phyloP scores from a whole-genome alignment of 164 flowering plant genomes.

The Euptelea pleiosperma region DNA sequence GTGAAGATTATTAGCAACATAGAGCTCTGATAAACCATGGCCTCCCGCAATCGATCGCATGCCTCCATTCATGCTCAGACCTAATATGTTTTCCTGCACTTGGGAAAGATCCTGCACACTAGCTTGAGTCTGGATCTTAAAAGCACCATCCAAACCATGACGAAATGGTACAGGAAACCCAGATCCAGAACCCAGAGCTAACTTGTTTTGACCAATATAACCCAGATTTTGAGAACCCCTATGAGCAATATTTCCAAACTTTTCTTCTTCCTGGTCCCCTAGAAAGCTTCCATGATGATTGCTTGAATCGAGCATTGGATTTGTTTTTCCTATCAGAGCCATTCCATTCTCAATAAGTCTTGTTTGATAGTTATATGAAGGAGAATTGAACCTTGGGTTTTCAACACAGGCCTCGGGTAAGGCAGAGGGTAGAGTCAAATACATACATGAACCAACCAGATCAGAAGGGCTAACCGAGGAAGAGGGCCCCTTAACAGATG shows the following conservation, averaged over 20 bases:
- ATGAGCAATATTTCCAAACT: slow-evolving; percentile 14
- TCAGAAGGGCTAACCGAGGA: slow-evolving; percentile 5
- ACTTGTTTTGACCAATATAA: slow-evolving; percentile 14
- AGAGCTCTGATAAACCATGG: slow-evolving; percentile 14
- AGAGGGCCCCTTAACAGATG: slow-evolving; percentile 11
- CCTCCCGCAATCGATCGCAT: slow-evolving; percentile 17
- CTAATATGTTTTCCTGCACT: slow-evolving; percentile 10
- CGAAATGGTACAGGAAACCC: slow-evolving; percentile 27
- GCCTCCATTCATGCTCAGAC: slow-evolving; percentile 25
- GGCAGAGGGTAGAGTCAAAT: slow-evolving; percentile 28
- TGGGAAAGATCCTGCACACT: slow-evolving; percentile 14
- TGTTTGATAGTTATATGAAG: slow-evolving; percentile 17
- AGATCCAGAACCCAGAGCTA: slow-evolving; percentile 11
- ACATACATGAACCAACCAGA: slow-evolving; percentile 27
- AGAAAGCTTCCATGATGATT: slow-evolving; percentile 12
- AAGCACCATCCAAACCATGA: slow-evolving; percentile 19
- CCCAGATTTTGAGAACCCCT: slow-evolving; percentile 10
- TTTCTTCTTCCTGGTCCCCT: slow-evolving; percentile 23
- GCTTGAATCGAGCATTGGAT: slow-evolving; percentile 13
- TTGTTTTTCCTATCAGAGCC: slow-evolving; percentile 10
- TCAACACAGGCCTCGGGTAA: slow-evolving; percentile 13
- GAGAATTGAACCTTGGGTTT: slow-evolving; percentile 14
- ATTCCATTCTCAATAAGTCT: slow-evolving; percentile 9
- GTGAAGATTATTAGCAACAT: slow-evolving; percentile 15
- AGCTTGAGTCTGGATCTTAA: slow-evolving; percentile 16